These are phyloP conservation scores for Dryas drummondii DNA, from an alignment of 306 rosid species.

Conservation along the genomic window DNA sequence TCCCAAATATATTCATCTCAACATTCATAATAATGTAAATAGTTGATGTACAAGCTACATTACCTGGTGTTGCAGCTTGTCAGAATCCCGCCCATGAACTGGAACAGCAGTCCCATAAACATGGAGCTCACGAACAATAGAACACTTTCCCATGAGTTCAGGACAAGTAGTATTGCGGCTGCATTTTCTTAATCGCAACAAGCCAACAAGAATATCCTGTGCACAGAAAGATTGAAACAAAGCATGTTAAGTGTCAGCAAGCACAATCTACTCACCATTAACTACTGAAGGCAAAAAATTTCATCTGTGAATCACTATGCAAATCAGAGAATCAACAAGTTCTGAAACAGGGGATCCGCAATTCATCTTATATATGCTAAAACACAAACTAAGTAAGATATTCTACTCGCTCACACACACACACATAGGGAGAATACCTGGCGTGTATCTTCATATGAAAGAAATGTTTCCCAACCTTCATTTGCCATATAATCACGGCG, in stretches of 20 bases:
- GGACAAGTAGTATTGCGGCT: conserved; percentile 81
- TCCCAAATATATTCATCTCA: neutral
- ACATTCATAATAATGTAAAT: neutral
- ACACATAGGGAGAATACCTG: conserved; percentile 50
- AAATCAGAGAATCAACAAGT: neutral
- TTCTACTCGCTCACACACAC: neutral
- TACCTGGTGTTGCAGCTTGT: conserved; percentile 98
- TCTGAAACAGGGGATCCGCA: neutral
- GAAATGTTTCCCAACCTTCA: conserved; percentile 98
- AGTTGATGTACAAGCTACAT: conserved; percentile 13
- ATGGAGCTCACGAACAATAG: conserved; percentile 93
- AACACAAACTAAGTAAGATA: neutral
- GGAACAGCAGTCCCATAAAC: conserved; percentile 99
- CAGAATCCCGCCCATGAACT: conserved; percentile 93
- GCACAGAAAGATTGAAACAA: conserved; percentile 11
- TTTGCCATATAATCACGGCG: conserved; percentile 93
- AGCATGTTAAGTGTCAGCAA: conserved; percentile 22
- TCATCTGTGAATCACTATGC: neutral
- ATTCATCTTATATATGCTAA: neutral
- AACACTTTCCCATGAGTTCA: conserved; percentile 81
- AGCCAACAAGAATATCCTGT: conserved; percentile 94
- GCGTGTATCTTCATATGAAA: conserved; percentile 86
- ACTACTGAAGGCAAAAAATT: neutral
- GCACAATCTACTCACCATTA: neutral
- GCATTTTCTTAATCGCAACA: conserved; percentile 83